A percentile compares a stretch with the other conserved stretches of the same genome.
Evolutionary conservation across 257 asterid species (phyloP).

Genomic region (Forsythia suspensa): DNA sequence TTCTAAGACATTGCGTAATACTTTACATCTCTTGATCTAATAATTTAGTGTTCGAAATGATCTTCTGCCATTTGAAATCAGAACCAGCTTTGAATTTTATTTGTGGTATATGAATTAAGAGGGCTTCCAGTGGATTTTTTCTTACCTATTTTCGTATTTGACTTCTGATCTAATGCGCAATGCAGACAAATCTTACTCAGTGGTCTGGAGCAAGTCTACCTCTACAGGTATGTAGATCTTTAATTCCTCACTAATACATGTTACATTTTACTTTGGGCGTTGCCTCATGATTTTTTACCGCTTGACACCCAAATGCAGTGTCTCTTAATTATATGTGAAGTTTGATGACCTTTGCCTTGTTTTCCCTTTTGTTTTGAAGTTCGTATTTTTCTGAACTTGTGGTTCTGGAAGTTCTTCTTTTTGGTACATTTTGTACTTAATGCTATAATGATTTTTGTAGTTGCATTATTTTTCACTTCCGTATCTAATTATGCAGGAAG

Average conservation of each 20-base stretch:
- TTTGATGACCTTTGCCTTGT: conserved; percentile 11
- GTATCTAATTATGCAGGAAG: conserved; percentile 58
- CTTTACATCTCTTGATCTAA: conserved; percentile 10
- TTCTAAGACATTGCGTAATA: conserved; percentile 2
- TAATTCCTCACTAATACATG: conserved; percentile 3
- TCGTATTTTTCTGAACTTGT: background rate
- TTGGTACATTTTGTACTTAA: conserved; percentile 1
- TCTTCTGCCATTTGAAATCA: background rate
- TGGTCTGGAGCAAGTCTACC: conserved; percentile 99
- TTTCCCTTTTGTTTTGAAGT: background rate
- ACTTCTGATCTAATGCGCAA: conserved; percentile 19
- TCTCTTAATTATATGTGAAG: conserved; percentile 14
- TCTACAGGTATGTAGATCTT: conserved; percentile 70
- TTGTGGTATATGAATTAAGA: background rate
- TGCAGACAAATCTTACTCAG: conserved; percentile 96
- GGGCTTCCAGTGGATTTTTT: background rate
- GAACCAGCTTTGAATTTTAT: background rate
- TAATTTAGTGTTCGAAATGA: background rate
- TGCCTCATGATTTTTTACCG: background rate
- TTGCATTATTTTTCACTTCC: conserved; percentile 17
- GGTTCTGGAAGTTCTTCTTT: conserved; percentile 1
- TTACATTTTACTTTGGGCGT: conserved; percentile 6
- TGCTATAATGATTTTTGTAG: conserved; percentile 11
- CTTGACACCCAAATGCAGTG: background rate
- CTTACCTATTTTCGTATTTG: conserved; percentile 11